A percentile compares a stretch with the other conserved stretches of the same genome.
Conservation (phyloP, 2,329 filamentous ascomycete genomes). For the Fusarium sp. region DNA sequence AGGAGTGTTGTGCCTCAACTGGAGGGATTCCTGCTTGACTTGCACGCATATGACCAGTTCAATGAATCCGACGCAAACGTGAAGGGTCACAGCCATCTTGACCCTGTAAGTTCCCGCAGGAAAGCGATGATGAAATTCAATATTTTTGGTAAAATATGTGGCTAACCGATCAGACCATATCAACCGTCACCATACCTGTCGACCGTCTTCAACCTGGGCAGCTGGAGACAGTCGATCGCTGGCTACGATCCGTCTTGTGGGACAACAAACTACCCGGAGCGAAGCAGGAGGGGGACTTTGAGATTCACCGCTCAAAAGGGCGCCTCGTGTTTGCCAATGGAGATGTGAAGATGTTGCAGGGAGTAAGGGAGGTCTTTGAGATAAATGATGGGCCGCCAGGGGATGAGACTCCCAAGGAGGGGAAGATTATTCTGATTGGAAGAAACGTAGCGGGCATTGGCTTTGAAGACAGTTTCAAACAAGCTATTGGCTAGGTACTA, state of each 20-base stretch:
- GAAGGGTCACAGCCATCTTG: constrained; percentile 91
- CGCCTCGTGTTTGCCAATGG: constrained; percentile 76
- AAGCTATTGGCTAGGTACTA: constrained; percentile 42
- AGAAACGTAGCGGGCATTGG: constrained; percentile 65
- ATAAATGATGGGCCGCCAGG: constrained; percentile 74
- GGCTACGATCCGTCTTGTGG: constrained; percentile 89
- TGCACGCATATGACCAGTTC: constrained; percentile 93
- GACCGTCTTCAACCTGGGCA: constrained; percentile 70
- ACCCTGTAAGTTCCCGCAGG: constrained; percentile 72
- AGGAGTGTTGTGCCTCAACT: constrained; percentile 84
- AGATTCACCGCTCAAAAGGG: constrained; percentile 91
- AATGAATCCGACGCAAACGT: constrained; percentile 76
- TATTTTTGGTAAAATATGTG: not conserved
- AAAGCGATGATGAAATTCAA: not conserved
- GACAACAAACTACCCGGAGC: constrained; percentile 72
- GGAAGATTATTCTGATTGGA: constrained; percentile 76
- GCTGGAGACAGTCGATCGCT: constrained; percentile 77
- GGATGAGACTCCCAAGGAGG: constrained; percentile 51
- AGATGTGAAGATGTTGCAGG: constrained; percentile 82
- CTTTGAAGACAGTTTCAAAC: constrained; percentile 62
- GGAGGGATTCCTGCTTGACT: constrained; percentile 87
- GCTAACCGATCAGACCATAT: constrained; percentile 74
- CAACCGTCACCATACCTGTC: constrained; percentile 81
- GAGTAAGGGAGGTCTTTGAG: constrained; percentile 94
- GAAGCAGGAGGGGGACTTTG: constrained; percentile 65